Evolutionary conservation across 2,329 filamentous ascomycete species (phyloP), one percentile per base, ranked within the genome.

Genomic region (Penicillium sp.): DNA sequence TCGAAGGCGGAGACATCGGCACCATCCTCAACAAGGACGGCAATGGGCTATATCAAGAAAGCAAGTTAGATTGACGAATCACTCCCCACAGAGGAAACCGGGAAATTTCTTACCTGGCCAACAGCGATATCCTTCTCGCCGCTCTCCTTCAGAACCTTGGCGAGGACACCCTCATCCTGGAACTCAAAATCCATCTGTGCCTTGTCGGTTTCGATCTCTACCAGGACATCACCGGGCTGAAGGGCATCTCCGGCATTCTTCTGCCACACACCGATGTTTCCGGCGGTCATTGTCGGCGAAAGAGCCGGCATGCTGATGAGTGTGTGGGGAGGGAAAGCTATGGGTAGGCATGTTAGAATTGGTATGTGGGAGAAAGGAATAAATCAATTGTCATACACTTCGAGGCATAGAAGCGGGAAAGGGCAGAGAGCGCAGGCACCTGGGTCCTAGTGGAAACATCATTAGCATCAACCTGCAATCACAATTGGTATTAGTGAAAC

Each of bases 101-200:
- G 62, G 60, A 58, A 52, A 63, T 69, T 53, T 86, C 91, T 81
- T 86, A 99, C 94, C 79, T 89, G 94, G 77, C 94, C 94, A 70
- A 99, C 92, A 31, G 93, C 77, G 62, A 99, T 82, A 76, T 99
- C 94, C 84, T 97, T 99, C 78, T 89, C 89, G 66, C 95, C 95
- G 60, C 89, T 88, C 46, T 96, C 90, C 81, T 92, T 94, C 73
- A 99, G 82, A 64, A 97, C 85, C 85, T 96, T 96, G 71, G 94
- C 93, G 67, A 99, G 84, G 60, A 96, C 85, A 82, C 93, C 94
- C 76, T 97, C 94, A 73, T 99, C 94, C 80, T 99, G 94, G 80
- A 96, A 97, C 80, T 99, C 94, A 77, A 99, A 97, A 82, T 99
- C 94, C 94, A 99, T 99, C 82, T 97, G 94, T 65, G 94, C 94